Evolutionary conservation across 352 stramenopile genomes (phyloP).

Genomic region (Thalassiosira exigua): DNA sequence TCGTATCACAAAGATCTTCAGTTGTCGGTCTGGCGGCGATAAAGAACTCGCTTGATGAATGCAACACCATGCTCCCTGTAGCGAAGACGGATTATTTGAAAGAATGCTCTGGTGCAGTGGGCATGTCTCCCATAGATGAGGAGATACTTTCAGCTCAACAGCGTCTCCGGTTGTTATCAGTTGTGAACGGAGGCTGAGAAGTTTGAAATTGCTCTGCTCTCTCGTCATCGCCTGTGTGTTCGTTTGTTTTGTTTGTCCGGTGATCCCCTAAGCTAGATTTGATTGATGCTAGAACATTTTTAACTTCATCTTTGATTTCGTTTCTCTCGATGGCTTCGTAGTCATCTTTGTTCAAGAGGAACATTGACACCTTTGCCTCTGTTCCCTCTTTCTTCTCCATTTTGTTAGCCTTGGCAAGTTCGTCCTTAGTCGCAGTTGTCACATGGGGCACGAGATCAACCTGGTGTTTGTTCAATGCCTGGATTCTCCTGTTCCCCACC

Average conservation of each 20-base stretch:
- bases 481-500: neutral
- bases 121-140: neutral
- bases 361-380: neutral
- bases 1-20: neutral
- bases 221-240: too few relatives aligned
- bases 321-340: neutral
- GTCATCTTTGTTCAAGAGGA: neutral
- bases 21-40: neutral
- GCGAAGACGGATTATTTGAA: neutral
- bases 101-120: neutral
- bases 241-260: too few relatives aligned
- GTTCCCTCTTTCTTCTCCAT: neutral
- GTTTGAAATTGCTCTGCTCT: too few relatives aligned
- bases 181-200: neutral
- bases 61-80: neutral
- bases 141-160: neutral
- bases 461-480: neutral
- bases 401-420: neutral
- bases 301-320: neutral
- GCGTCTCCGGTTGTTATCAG: neutral
- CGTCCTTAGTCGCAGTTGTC: neutral
- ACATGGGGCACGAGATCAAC: neutral
- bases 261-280: neutral
- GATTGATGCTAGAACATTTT: neutral
- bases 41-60: neutral